Evolutionary conservation across 1,284 basidiomycete species (phyloP).

Genomic region (Leccinum pachyderme): DNA sequence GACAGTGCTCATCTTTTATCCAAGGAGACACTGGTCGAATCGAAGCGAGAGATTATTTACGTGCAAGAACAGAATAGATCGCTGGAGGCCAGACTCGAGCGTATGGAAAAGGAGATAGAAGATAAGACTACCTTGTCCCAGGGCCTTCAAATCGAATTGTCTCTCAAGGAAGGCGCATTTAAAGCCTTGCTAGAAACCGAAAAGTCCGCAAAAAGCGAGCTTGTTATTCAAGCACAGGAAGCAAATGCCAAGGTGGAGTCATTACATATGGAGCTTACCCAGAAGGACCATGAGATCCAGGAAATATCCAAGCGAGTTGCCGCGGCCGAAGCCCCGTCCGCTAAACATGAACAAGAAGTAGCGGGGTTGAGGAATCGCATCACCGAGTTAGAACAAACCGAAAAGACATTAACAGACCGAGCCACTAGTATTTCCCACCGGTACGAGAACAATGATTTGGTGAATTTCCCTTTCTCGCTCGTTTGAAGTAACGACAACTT

Average conservation of each 20-base stretch:
- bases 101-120: conserved; percentile 8
- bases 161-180: conserved; percentile 27
- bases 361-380: conserved; percentile 26
- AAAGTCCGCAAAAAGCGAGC: conserved; percentile 21
- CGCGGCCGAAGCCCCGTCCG: conserved; percentile 19
- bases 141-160: conserved; percentile 25
- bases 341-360: conserved; percentile 27
- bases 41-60: conserved; percentile 16
- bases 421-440: conserved; percentile 33
- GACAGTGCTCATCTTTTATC: conserved; percentile 2
- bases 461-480: conserved; percentile 23
- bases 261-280: conserved; percentile 23
- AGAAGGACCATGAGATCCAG: conserved; percentile 18
- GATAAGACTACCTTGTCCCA: conserved; percentile 16
- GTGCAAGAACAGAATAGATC: conserved; percentile 25
- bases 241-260: conserved; percentile 22
- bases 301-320: conserved; percentile 26
- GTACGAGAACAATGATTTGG: conserved; percentile 43
- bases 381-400: conserved; percentile 30
- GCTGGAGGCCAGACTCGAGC: conserved; percentile 18
- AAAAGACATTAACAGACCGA: conserved; percentile 26
- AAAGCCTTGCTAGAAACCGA: conserved; percentile 27
- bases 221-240: conserved; percentile 17
- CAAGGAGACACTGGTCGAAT: conserved; percentile 19
- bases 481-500: conserved; percentile 9